Percentiles rank a stretch among this genome's conserved stretches.
Conservation (phyloP, 2,329 filamentous ascomycete genomes). For the Pseudogymnoascus sp. region DNA sequence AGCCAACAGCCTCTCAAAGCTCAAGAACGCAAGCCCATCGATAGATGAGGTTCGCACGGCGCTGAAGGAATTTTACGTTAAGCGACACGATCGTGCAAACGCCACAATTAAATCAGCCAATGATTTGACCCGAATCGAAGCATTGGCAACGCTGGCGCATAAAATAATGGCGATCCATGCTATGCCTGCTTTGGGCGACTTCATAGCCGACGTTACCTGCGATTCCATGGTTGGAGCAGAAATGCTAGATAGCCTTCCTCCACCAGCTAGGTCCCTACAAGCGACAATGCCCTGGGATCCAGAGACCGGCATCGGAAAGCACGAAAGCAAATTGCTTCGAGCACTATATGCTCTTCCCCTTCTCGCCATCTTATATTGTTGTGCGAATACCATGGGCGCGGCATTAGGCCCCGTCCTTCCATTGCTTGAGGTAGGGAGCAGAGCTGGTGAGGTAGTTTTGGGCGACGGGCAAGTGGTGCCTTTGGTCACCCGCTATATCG, state of each 20-base stretch:
- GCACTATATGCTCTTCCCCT: conserved; percentile 21
- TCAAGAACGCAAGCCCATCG: neutral
- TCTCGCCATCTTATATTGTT: conserved; percentile 4
- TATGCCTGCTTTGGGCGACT: conserved; percentile 17
- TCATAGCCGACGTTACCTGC: conserved; percentile 16
- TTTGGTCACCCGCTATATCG: conserved; percentile 15
- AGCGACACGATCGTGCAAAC: conserved; percentile 17
- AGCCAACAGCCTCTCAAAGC: conserved; percentile 19
- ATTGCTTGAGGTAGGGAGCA: conserved; percentile 13
- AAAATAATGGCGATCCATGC: conserved; percentile 17
- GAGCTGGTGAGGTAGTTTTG: conserved; percentile 8
- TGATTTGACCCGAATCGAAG: conserved; percentile 18
- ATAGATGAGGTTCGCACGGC: conserved; percentile 7
- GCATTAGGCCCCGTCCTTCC: conserved; percentile 13
- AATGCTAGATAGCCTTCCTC: conserved; percentile 24
- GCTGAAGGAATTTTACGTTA: conserved; percentile 15
- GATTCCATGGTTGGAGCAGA: conserved; percentile 20
- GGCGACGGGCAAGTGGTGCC: conserved; percentile 8
- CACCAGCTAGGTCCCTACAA: conserved; percentile 17
- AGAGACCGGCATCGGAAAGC: conserved; percentile 20
- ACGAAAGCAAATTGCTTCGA: conserved; percentile 20
- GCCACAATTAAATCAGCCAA: conserved; percentile 17
- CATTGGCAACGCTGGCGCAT: conserved; percentile 13
- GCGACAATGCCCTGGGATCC: conserved; percentile 27
- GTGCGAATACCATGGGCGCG: neutral